phyloP scores from a whole-genome alignment of 176 grass and related monocot genomes.

The Musa troglodytarum region DNA sequence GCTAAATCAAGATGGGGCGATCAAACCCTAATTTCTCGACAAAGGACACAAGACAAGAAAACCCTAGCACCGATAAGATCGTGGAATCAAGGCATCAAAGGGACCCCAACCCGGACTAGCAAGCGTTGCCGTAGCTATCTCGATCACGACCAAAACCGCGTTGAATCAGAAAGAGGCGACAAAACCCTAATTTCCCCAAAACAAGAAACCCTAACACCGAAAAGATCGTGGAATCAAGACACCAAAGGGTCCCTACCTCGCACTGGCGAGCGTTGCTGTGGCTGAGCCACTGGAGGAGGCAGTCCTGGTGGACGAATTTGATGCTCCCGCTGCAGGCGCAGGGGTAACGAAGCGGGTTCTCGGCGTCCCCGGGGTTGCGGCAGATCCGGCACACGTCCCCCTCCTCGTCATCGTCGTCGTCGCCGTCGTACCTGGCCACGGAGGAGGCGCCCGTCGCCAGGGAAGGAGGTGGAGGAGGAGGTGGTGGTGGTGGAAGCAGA shows the following conservation, averaged over 20 bases:
- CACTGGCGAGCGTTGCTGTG: constrained; percentile 99
- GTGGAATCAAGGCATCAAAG: not conserved
- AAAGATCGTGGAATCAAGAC: not conserved
- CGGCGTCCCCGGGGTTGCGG: constrained; percentile 83
- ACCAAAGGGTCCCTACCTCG: constrained; percentile 40
- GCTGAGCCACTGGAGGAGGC: constrained; percentile 97
- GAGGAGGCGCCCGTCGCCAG: constrained; percentile 13
- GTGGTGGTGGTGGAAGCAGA: constrained; percentile 22
- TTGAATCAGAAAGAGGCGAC: not conserved
- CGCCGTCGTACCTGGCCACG: constrained; percentile 25
- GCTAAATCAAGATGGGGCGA: not conserved
- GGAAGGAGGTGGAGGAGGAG: constrained; percentile 1
- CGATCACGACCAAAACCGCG: not conserved
- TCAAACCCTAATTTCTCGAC: not conserved
- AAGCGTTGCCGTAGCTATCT: constrained; percentile 76
- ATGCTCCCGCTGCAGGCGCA: constrained; percentile 99
- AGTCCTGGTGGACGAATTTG: constrained; percentile 98
- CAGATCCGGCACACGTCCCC: constrained; percentile 99
- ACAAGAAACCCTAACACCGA: constrained; percentile 15
- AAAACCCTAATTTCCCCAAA: not conserved
- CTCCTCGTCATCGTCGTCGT: constrained; percentile 46
- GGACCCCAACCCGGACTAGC: constrained; percentile 72
- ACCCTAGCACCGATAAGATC: constrained; percentile 5
- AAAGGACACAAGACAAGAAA: not conserved
- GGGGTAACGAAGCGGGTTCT: constrained; percentile 81